phyloP scores from a whole-genome alignment of 495 filamentous ascomycete genomes.

The Hypoxylon fragiforme region DNA sequence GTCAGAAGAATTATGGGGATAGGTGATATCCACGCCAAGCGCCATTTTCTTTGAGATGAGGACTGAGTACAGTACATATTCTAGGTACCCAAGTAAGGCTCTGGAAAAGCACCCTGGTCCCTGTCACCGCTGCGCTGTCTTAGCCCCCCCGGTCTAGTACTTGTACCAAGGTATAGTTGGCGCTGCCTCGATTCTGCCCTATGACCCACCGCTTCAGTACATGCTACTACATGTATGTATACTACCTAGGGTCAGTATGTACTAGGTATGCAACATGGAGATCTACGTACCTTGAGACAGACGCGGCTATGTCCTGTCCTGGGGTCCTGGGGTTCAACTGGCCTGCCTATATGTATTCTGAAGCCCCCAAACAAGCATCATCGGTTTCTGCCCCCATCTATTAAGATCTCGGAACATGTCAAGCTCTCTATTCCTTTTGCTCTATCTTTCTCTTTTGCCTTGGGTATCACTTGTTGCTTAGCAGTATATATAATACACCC shows the following conservation, averaged over 20 bases:
- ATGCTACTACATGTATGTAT: no score
- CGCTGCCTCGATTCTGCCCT: conserved; percentile 26
- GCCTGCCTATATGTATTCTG: conserved; percentile 35
- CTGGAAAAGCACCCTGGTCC: conserved; percentile 12
- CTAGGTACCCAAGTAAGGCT: conserved; percentile 8
- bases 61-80: neutral
- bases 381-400: conserved; percentile 36
- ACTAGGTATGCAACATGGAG: no score
- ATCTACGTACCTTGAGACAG: conserved; percentile 22
- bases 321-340: conserved; percentile 19
- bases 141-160: conserved; percentile 2
- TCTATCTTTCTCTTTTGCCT: conserved; percentile 5
- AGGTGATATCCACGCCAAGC: neutral
- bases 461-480: conserved; percentile 8
- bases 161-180: neutral
- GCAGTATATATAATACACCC: conserved; percentile 22
- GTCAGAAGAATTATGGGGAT: neutral
- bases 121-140: conserved; percentile 18
- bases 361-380: conserved; percentile 38
- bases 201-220: conserved; percentile 26
- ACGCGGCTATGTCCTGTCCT: neutral
- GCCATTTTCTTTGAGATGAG: neutral
- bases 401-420: conserved; percentile 19
- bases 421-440: conserved; percentile 8
- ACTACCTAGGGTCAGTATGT: no score